Evolutionary conservation across 306 rosid species (phyloP).

Genomic region (Vachellia collinsii): DNA sequence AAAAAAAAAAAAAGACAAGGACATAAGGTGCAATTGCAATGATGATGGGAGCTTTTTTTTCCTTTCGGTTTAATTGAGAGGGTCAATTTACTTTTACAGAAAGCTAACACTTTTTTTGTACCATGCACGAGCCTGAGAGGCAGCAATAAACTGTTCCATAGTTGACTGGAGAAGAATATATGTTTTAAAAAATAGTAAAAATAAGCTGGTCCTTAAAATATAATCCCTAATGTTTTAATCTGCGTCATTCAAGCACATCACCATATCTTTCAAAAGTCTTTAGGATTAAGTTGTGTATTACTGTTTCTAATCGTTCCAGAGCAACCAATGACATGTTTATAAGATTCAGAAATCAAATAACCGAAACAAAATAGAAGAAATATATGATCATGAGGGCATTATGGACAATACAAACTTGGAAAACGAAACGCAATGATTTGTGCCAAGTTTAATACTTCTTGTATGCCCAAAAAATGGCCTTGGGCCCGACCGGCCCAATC

Average conservation of each 20-base stretch:
- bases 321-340: not conserved
- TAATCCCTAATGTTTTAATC: not conserved
- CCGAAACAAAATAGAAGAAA: not conserved
- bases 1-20: not conserved
- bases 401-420: not conserved
- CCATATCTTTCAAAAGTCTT: not conserved
- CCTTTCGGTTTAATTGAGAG: conserved; percentile 7
- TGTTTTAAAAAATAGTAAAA: not conserved
- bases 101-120: not conserved
- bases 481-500: too few species aligned
- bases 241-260: not conserved
- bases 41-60: not conserved
- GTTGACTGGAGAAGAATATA: not conserved
- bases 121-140: not conserved
- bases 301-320: not conserved
- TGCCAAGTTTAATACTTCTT: too few species aligned
- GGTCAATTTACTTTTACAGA: not conserved
- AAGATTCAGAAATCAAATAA: not conserved
- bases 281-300: not conserved
- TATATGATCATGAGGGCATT: not conserved
- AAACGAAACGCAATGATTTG: not conserved
- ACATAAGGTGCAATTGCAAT: not conserved
- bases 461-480: too few species aligned
- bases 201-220: not conserved
- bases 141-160: not conserved